Percentiles rank a stretch among this genome's conserved stretches.
Evolutionary conservation across 2,329 filamentous ascomycete species (phyloP).

Genomic region (Pseudogymnoascus sp.): DNA sequence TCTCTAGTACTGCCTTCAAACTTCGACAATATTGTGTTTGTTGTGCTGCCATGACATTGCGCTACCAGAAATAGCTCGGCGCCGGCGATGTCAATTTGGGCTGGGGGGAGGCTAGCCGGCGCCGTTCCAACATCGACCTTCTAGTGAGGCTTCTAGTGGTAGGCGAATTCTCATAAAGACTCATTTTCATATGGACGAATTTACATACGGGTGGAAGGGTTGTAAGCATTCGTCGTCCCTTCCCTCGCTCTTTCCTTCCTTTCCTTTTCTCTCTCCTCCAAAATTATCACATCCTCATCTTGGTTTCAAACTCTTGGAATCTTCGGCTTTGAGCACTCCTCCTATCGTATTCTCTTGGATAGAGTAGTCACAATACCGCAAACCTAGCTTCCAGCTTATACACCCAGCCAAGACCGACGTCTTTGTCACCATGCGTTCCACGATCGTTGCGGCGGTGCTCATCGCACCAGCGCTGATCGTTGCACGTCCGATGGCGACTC

Average conservation of each 20-base stretch:
- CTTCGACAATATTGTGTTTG: neutral
- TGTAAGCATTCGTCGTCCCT: neutral
- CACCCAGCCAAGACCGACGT: neutral
- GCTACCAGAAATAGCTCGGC: neutral
- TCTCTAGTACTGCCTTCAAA: neutral
- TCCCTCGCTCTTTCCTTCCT: neutral
- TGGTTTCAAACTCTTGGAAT: neutral
- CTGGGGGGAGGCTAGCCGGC: neutral
- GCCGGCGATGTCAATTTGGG: neutral
- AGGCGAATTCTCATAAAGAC: neutral
- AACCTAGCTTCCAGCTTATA: neutral
- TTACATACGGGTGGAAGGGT: neutral
- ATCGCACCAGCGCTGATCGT: neutral
- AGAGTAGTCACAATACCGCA: neutral
- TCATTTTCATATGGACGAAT: neutral
- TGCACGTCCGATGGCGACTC: neutral
- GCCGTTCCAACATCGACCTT: neutral
- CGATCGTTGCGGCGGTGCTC: neutral
- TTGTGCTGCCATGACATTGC: neutral
- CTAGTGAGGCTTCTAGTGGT: neutral
- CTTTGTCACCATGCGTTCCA: neutral
- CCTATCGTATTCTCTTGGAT: neutral
- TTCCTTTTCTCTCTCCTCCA: neutral
- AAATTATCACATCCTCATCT: neutral
- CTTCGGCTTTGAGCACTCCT: neutral